Conservation (phyloP, 2,329 filamentous ascomycete species). For the Aspergillus fijiensis region DNA sequence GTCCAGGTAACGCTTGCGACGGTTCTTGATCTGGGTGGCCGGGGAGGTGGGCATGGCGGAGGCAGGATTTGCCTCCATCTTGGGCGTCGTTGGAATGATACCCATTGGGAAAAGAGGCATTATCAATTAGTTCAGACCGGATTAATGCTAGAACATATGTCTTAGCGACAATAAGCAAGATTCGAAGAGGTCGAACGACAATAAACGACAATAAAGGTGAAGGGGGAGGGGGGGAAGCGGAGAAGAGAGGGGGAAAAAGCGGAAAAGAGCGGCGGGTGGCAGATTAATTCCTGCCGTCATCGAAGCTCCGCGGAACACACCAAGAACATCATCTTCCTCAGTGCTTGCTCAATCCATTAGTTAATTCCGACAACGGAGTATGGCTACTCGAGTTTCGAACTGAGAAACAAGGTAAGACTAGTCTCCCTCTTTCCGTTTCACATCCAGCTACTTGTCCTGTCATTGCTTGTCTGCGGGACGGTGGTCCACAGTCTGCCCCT, state of each 20-base stretch:
- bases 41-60: slow-evolving; percentile 30
- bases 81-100: slow-evolving; percentile 13
- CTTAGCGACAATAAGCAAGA: neutral
- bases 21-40: slow-evolving; percentile 65
- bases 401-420: slow-evolving; percentile 20
- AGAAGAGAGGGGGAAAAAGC: slow-evolving; percentile 6
- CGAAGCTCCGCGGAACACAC: neutral
- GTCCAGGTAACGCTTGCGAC: slow-evolving; percentile 73
- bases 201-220: slow-evolving; percentile 8
- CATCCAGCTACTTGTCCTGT: neutral
- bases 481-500: neutral
- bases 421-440: slow-evolving; percentile 16
- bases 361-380: neutral
- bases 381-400: slow-evolving; percentile 16
- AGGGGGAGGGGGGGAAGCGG: neutral
- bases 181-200: neutral
- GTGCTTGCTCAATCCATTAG: neutral
- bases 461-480: neutral
- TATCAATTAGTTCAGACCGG: slow-evolving; percentile 15
- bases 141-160: neutral
- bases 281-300: slow-evolving; percentile 7
- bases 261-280: slow-evolving; percentile 32
- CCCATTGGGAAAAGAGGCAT: slow-evolving; percentile 42
- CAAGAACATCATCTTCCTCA: neutral
- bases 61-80: slow-evolving; percentile 3